Evolutionary conservation across 495 filamentous ascomycete species (phyloP), one percentile per base, ranked within the genome.

Genomic region (Penicillium waksmanii): DNA sequence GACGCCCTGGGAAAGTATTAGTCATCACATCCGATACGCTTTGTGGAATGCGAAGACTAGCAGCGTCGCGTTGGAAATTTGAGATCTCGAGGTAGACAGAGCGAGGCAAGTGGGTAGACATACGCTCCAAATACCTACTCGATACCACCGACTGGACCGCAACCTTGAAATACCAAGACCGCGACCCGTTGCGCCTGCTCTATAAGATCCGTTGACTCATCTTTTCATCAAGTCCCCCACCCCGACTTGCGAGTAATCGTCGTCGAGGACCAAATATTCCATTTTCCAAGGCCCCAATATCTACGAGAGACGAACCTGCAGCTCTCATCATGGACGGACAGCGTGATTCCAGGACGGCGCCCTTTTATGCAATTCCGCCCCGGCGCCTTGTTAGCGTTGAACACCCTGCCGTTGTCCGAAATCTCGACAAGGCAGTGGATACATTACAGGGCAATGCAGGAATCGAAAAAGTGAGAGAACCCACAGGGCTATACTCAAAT

Each of bases 331-430:
- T 73, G 68, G 62, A 71, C 19, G 51, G 61, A 8, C 55, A 56
- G 17, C 62, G 65, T 12, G 60, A 51, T n/a, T 49, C 65, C 10
- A 61, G 72, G 61, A 76, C 71, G 9, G 82, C 84, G 12, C 82
- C 84, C 7, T 83, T 81, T 76, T 82, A 83, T 60, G 43, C 73
- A 0, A 77, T 96, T 27, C 92, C 91, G 3, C 58, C 78, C 34
- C 79, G 83, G 43, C 78, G 80, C 18, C 77, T 97, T 46, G 83
- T 92, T 34, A 87, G 86, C 56, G 82, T 98, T 21, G 95, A 98
- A 67, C 93, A 98, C 72, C 95, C 96, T 6, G 88, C 87, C 58
- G 85, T 96, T 51, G 77, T 98, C 65, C 85, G 84, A 64, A 88
- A 97, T 73, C 66, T 96, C 53, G 88, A 96, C 62, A 91, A 87